Evolutionary conservation across 1,139 yeast species (phyloP), one percentile per base, ranked within the genome.

Genomic region (Pichia kudriavzevii): DNA sequence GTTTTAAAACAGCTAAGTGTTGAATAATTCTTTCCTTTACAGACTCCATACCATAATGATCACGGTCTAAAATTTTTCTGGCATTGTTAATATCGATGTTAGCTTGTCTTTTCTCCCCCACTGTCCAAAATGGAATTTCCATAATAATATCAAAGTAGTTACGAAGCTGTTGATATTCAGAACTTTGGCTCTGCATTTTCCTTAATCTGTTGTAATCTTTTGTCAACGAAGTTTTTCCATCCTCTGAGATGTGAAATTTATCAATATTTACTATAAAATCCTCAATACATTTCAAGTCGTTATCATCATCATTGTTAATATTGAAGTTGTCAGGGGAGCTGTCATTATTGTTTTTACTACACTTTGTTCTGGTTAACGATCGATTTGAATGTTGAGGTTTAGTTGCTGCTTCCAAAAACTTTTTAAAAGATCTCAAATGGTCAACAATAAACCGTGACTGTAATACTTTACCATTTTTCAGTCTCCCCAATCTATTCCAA

Each of bases 1-100:
- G 64, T 45, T 82, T 79, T 48, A 83, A 61, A 10, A 85, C 88
- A 8, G 91, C 87, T 34, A 84, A 62, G 52, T 84, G 85, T 54
- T 88, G 95, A 31, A 87, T 59, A 37, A 88, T 68, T 36, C 96
- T 67, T 48, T 73, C 79, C 56, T 88, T 88, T 33, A 85, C 94
- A 43, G 79, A 75, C 39, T 76, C 75, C 53, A 88, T 66, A 0
- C 96, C 96, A 54, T 75, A 83, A 59, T 88, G 96, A 47, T 85
- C 95, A 22, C 66, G 67, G 53, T 87, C 85, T 27, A 88, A 63
- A 42, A 77, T 75, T 14, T 59, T 55, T 39, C 69, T 67, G 0
- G 94, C 94, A 10, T 56, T 58, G 1, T 49, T 55, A 17, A 83
- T 58, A 46, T 81, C 75, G 34, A 76, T 62, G 27, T 66, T 68